Evolutionary conservation across 2,329 filamentous ascomycete species (phyloP).

Genomic region (Annulohypoxylon truncatum): DNA sequence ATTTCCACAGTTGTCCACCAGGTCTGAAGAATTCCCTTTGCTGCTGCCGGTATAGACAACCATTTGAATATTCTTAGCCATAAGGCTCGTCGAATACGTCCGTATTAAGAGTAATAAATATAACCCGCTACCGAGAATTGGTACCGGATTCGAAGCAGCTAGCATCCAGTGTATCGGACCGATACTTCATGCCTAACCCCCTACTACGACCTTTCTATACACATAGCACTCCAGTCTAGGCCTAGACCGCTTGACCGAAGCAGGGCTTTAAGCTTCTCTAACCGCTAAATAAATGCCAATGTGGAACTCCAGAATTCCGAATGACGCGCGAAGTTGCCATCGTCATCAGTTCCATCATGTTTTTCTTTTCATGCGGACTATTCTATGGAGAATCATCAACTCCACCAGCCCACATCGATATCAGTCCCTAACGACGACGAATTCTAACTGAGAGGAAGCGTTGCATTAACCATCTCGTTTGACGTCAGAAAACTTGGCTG

Average conservation of each 20-base stretch:
- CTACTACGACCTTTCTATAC: constrained; percentile 4
- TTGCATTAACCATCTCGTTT: constrained; percentile 5
- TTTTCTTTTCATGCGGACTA: not conserved
- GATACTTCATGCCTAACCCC: constrained; percentile 16
- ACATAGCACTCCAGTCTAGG: constrained; percentile 6
- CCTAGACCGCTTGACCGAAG: constrained; percentile 9
- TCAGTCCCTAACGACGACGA: not conserved
- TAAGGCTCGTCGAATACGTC: not conserved
- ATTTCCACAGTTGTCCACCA: not conserved
- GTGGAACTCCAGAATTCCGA: constrained; percentile 1
- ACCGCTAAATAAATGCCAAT: not conserved
- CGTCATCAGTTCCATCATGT: constrained; percentile 10
- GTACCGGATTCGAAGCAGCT: constrained; percentile 16
- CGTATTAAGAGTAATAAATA: not conserved
- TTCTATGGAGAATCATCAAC: not conserved
- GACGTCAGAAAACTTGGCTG: constrained; percentile 15
- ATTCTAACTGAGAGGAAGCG: not conserved
- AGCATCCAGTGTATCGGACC: constrained; percentile 27
- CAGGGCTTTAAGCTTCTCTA: not conserved
- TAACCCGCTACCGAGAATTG: not conserved
- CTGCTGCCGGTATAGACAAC: not conserved
- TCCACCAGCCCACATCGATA: constrained; percentile 7
- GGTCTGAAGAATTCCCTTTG: too few species aligned
- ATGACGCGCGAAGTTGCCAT: constrained; percentile 5
- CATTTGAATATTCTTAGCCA: not conserved